phyloP scores from a whole-genome alignment of 1,139 yeast species.

The Keqinozyma sinolaborantium region DNA sequence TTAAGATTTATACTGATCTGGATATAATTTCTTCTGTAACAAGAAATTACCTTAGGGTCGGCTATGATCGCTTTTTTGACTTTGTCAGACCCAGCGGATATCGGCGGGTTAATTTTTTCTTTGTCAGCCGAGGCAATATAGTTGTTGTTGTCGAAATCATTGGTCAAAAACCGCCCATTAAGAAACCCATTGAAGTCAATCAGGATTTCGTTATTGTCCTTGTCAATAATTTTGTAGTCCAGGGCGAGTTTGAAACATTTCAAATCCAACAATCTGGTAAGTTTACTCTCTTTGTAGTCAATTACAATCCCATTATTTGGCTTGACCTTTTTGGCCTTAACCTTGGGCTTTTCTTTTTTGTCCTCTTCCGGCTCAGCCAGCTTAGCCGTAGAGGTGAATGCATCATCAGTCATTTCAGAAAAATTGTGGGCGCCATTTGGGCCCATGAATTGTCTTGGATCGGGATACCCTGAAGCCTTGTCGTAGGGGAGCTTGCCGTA shows the following conservation, averaged over 20 bases:
- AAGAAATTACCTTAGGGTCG: conserved; percentile 40
- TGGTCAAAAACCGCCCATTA: conserved; percentile 41
- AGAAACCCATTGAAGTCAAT: conserved; percentile 36
- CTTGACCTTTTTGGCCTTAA: conserved; percentile 5
- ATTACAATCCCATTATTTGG: conserved; percentile 10
- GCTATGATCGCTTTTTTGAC: conserved; percentile 9
- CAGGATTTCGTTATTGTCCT: conserved; percentile 21
- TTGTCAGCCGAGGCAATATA: conserved; percentile 19
- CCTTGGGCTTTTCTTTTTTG: conserved; percentile 3
- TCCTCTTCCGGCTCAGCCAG: not conserved
- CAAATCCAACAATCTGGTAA: conserved; percentile 28
- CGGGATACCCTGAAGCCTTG: no score
- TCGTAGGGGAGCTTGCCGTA: not conserved
- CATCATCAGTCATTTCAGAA: not conserved
- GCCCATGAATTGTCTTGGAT: not conserved
- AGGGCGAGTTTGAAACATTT: conserved; percentile 15
- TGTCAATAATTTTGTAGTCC: conserved; percentile 29
- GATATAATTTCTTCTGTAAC: conserved; percentile 45
- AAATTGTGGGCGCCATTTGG: not conserved
- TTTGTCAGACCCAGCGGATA: conserved; percentile 1
- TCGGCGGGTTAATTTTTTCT: conserved; percentile 2
- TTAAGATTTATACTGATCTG: conserved; percentile 36
- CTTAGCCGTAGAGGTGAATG: not conserved
- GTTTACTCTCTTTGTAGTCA: conserved; percentile 25
- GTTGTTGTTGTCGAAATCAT: conserved; percentile 39